phyloP scores from a whole-genome alignment of 116 monocot species.

The Papilionanthe hybrid region DNA sequence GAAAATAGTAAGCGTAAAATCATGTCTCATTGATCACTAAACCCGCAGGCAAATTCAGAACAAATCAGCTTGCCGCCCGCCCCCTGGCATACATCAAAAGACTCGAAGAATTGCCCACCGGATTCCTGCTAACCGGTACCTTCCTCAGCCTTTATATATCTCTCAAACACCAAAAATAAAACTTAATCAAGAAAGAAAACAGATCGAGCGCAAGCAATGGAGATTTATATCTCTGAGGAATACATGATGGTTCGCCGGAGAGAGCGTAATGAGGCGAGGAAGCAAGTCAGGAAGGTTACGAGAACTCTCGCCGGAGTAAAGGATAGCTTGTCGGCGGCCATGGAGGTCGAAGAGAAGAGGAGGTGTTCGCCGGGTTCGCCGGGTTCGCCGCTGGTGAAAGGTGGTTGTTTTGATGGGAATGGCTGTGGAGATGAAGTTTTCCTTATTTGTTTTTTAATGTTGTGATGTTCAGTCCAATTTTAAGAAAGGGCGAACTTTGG shows the following conservation, averaged over 20 bases:
- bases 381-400: background rate
- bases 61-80: background rate
- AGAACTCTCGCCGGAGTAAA: background rate
- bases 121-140: background rate
- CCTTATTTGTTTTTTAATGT: background rate
- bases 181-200: background rate
- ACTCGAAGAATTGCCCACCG: background rate
- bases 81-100: background rate
- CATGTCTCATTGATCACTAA: no score
- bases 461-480: no score
- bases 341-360: background rate
- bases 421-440: background rate
- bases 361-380: no score
- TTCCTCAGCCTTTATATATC: background rate
- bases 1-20: no score
- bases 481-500: no score
- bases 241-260: constrained; percentile 5
- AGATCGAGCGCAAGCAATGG: background rate
- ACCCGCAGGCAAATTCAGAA: no score
- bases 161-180: background rate
- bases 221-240: constrained; percentile 7
- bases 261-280: constrained; percentile 5
- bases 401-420: constrained; percentile 1
- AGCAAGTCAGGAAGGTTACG: no score
- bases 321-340: background rate